Percentiles rank a stretch among this genome's conserved stretches.
Evolutionary conservation across 768 basidiomycete genomes (phyloP).

Genomic region (Rubroboletus satanas): DNA sequence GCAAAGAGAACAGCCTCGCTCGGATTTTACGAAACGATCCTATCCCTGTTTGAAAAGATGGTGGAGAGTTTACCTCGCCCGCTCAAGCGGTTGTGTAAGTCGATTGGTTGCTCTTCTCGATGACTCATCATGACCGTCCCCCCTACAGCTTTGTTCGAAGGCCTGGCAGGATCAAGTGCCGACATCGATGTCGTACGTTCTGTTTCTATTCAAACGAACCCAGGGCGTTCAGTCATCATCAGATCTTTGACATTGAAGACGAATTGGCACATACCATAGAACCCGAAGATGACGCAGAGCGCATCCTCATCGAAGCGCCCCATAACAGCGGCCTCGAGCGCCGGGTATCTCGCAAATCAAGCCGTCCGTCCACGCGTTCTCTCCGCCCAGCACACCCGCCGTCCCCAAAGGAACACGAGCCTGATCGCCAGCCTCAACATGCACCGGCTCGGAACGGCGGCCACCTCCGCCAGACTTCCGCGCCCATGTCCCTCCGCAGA

Average conservation of each 20-base stretch:
- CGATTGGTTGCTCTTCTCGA: not conserved
- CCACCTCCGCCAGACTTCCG: conserved; percentile 14
- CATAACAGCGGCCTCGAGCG: conserved; percentile 18
- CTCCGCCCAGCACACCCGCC: conserved; percentile 17
- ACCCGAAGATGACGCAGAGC: conserved; percentile 8
- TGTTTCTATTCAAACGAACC: not conserved
- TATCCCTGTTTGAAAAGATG: conserved; percentile 61
- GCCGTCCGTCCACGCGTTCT: conserved; percentile 30
- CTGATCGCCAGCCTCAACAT: conserved; percentile 3
- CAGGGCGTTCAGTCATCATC: not conserved
- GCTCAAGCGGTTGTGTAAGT: conserved; percentile 70
- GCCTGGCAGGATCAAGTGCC: conserved; percentile 62
- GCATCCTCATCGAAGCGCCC: conserved; percentile 13
- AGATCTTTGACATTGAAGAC: conserved; percentile 82
- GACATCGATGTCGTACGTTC: conserved; percentile 70
- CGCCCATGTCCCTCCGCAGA: conserved; percentile 16
- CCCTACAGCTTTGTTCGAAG: conserved; percentile 71
- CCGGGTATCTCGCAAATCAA: conserved; percentile 33
- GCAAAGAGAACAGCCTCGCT: conserved; percentile 62
- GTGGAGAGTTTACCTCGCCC: conserved; percentile 74
- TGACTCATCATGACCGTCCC: not conserved
- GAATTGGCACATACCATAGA: conserved; percentile 31
- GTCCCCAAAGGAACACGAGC: conserved; percentile 21
- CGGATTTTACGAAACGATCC: conserved; percentile 70
- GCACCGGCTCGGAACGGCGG: not conserved